phyloP scores from a whole-genome alignment of 441 rosid genomes.

The Gossypium aridum region DNA sequence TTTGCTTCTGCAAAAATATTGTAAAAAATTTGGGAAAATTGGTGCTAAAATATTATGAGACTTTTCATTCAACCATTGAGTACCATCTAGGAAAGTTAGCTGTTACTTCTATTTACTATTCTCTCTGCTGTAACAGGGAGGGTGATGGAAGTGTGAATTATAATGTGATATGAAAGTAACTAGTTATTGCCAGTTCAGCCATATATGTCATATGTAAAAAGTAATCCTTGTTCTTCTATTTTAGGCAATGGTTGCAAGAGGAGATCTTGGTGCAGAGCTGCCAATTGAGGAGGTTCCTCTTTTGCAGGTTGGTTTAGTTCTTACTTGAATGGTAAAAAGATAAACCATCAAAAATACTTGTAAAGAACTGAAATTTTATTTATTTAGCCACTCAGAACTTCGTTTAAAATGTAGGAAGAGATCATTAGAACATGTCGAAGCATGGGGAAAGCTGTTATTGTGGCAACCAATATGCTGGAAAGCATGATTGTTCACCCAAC shows the following conservation, averaged over 20 bases:
- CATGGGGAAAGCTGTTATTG: constrained; percentile 98
- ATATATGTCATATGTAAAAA: background rate
- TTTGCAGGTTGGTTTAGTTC: constrained; percentile 60
- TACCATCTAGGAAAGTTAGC: background rate
- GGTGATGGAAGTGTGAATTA: background rate
- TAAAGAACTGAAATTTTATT: constrained; percentile 8
- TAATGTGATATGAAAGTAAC: background rate
- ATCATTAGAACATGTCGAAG: constrained; percentile 90
- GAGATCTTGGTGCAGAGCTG: constrained; percentile 90
- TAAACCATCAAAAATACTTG: constrained; percentile 5
- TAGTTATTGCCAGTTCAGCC: background rate
- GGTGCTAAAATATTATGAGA: background rate
- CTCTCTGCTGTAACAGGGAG: background rate
- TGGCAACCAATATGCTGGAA: constrained; percentile 98
- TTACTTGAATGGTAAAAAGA: constrained; percentile 6
- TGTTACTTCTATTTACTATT: background rate
- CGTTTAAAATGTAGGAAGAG: constrained; percentile 40
- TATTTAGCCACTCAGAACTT: background rate
- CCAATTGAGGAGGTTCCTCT: constrained; percentile 98
- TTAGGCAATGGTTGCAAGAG: constrained; percentile 7
- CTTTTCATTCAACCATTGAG: background rate
- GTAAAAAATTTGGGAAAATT: background rate
- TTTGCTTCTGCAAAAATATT: background rate
- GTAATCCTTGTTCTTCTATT: background rate
- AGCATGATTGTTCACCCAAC: constrained; percentile 99